Conservation (phyloP, 345 rosid species). For the Jatropha curcas region DNA sequence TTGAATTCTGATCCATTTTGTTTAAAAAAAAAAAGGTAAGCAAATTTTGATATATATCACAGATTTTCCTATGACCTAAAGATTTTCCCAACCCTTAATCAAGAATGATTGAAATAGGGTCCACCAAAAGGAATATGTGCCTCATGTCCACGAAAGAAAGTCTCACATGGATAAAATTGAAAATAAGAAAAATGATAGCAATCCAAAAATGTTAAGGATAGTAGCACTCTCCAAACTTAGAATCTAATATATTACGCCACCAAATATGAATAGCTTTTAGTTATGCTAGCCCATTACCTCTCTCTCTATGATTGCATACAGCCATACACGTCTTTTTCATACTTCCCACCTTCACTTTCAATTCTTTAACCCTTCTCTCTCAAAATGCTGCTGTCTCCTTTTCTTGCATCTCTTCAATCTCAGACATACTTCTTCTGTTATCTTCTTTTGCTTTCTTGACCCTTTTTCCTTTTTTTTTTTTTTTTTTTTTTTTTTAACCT, state of each 20-base stretch:
- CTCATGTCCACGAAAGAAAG: background rate
- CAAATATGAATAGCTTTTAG: background rate
- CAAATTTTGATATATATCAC: too few relatives aligned
- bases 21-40: too few relatives aligned
- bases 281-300: slow-evolving; percentile 28
- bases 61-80: too few relatives aligned
- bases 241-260: slow-evolving; percentile 8
- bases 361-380: background rate
- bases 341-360: slow-evolving; percentile 18
- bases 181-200: background rate
- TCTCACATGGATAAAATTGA: background rate
- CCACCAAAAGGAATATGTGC: slow-evolving; percentile 20
- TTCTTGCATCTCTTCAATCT: slow-evolving; percentile 8
- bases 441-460: background rate
- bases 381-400: slow-evolving; percentile 14
- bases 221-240: background rate
- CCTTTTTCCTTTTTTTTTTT: background rate
- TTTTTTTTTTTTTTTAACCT: too few relatives aligned
- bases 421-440: too few relatives aligned
- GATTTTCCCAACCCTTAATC: too few relatives aligned
- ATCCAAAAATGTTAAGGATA: slow-evolving; percentile 11
- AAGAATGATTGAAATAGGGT: slow-evolving; percentile 4
- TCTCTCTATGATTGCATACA: slow-evolving; percentile 38
- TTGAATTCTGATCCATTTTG: too few relatives aligned
- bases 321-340: slow-evolving; percentile 51